Base-by-base conservation (phyloP, 2,329 filamentous ascomycete genomes). In the Ophiostoma angusticollis region DNA sequence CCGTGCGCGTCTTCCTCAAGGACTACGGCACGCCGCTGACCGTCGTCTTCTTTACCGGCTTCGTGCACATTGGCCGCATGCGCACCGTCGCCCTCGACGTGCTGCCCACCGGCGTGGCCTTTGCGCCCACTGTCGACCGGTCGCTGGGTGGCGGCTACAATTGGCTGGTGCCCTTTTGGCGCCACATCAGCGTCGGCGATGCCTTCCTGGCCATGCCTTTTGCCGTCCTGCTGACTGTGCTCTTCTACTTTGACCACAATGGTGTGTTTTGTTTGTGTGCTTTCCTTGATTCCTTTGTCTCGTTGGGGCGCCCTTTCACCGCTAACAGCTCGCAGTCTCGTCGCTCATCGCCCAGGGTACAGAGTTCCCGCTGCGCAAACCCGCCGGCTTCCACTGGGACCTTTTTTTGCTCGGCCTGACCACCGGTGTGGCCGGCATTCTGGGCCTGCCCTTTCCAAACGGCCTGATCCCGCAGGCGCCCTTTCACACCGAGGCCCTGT, bases 221-320 rank as follows among this genome's bases (percentile, higher is more conserved):
- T 60, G 85, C 84, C 1, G 53, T 93, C 24, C 64, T 93, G 2
- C 64, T 93, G 13, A 93, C 85, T 0, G 77, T 93, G 17, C 61
- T 93, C 5, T 93, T 93, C 55, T 93, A 81, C 63, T 93, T 91
- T 55, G 85, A 93, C 52, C 85, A 93, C 53, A 93, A 91, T n/a
- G n/a, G n/a, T n/a, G n/a, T n/a, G n/a, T n/a, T n/a, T n/a, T n/a
- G n/a, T n/a, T n/a, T n/a, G n/a, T n/a, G n/a, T n/a, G n/a, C n/a
- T n/a, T n/a, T n/a, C n/a, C n/a, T n/a, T n/a, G n/a, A n/a, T n/a
- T n/a, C n/a, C n/a, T n/a, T n/a, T n/a, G n/a, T n/a, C n/a, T n/a
- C n/a, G n/a, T n/a, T n/a, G n/a, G n/a, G n/a, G n/a, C n/a, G n/a
- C n/a, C n/a, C n/a, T n/a, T n/a, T n/a, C n/a, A n/a, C n/a, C n/a